Conservation (phyloP, 306 rosid genomes). For the Betula pendula region DNA sequence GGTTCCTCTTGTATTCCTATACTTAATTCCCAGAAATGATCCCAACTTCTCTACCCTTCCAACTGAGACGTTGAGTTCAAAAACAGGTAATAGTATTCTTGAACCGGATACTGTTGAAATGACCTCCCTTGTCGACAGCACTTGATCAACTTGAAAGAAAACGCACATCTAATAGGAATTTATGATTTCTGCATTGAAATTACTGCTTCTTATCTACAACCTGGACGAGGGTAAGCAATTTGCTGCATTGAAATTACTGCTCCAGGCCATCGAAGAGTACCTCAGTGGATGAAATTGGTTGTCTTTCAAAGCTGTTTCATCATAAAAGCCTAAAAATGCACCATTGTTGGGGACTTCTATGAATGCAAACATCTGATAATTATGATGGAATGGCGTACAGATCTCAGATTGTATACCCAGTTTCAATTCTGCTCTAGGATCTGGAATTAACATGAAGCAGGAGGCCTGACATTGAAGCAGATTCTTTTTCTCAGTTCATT, state of each 20-base stretch:
- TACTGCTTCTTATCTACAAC: neutral
- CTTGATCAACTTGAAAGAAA: neutral
- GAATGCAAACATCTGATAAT: neutral
- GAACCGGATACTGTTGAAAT: slow-evolving; percentile 1
- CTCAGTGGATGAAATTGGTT: neutral
- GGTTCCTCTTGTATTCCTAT: neutral
- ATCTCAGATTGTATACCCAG: neutral
- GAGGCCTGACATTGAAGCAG: neutral
- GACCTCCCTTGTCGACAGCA: neutral
- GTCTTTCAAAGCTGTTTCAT: neutral
- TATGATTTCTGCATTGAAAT: neutral
- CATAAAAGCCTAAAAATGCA: neutral
- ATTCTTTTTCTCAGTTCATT: neutral
- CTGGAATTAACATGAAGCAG: neutral
- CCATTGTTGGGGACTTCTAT: neutral
- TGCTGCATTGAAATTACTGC: too few relatives aligned
- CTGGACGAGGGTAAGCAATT: neutral
- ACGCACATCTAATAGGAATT: neutral
- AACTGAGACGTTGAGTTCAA: neutral
- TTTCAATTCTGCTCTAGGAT: neutral
- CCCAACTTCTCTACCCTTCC: neutral
- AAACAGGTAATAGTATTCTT: neutral
- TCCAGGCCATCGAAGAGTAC: neutral
- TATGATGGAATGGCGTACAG: neutral
- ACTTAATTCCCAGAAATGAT: neutral